Conservation (phyloP, 2,329 filamentous ascomycete species). For the Sphaceloma murrayae region DNA sequence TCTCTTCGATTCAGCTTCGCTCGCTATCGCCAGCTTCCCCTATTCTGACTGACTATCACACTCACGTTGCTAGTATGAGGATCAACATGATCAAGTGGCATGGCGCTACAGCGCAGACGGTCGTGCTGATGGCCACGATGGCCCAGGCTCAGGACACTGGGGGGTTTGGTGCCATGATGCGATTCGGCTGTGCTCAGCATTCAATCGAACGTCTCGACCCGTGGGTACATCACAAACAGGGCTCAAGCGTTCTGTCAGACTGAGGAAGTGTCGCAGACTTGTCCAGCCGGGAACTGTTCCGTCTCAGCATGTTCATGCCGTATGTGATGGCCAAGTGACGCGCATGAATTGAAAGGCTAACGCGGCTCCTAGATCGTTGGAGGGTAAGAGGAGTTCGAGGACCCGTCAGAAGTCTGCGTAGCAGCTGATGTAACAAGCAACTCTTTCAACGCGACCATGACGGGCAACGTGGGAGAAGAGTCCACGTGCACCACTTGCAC, state of each 20-base stretch:
- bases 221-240: not conserved
- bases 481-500: conserved; percentile 59
- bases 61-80: too few species aligned
- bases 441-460: conserved; percentile 41
- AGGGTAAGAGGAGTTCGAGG: conserved; percentile 3
- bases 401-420: not conserved
- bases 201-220: conserved; percentile 16
- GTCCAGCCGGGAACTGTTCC: conserved; percentile 32
- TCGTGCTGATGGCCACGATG: not conserved
- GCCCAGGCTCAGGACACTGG: conserved; percentile 2
- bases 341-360: not conserved
- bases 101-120: not conserved
- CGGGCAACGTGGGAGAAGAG: conserved; percentile 17
- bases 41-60: too few species aligned
- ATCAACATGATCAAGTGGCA: not conserved
- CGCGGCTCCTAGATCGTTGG: not conserved
- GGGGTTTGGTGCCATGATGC: conserved; percentile 12
- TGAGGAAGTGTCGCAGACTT: conserved; percentile 17
- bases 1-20: too few species aligned
- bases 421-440: conserved; percentile 24
- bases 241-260: too few species aligned
- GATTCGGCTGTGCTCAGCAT: conserved; percentile 13
- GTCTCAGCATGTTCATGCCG: conserved; percentile 34
- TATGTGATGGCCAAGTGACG: conserved; percentile 18
- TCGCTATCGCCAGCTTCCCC: too few species aligned